Evolutionary conservation across 2,329 filamentous ascomycete genomes (phyloP), one percentile per base, ranked within the genome.

Genomic region (Neopestalotiopsis clavispora): DNA sequence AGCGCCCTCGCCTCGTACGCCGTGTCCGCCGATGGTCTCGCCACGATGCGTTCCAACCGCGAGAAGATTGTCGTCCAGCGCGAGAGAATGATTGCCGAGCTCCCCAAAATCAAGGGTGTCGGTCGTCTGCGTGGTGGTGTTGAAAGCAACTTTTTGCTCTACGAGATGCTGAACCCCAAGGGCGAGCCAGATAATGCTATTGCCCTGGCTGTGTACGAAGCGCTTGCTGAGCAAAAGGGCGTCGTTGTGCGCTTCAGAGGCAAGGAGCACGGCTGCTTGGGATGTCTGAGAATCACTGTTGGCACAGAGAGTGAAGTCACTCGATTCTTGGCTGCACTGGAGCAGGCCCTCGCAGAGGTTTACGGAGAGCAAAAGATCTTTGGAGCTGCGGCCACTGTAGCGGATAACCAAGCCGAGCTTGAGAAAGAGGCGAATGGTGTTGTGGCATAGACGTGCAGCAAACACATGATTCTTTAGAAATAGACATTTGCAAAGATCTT

Each of bases 171-270:
- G 40, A 89, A 97, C 77, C 82, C 83, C 23, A 82, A 87, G 1
- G 94, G 93, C 0, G 84, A 90, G 77, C 92, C 96, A 1, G 92
- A 94, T 77, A 99, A 98, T 74, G 84, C 85, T 63, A 88, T 89
- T 1, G 96, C 96, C 17, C 80, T 95, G 75, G 89, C 89, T 12
- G 92, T 95, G 7, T 99, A 99, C 79, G 90, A 97, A 82, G 86
- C 84, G 38, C 85, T 99, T 75, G 96, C 96, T 0, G 94, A 97
- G 84, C 88, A 90, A 56, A 91, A 90, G 78, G 94, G 95, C 0
- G 95, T 99, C 0, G 95, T 99, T 6, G 95, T 98, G 4, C 86
- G 96, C 67, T 99, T 98, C 81, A 87, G 96, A 74, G 96, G 96
- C 62, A 97, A 95, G 83, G 96, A 99, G 84, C 85, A 92, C 72